Conservation (phyloP, 2,329 filamentous ascomycete species). For the Trichoderma koningii region DNA sequence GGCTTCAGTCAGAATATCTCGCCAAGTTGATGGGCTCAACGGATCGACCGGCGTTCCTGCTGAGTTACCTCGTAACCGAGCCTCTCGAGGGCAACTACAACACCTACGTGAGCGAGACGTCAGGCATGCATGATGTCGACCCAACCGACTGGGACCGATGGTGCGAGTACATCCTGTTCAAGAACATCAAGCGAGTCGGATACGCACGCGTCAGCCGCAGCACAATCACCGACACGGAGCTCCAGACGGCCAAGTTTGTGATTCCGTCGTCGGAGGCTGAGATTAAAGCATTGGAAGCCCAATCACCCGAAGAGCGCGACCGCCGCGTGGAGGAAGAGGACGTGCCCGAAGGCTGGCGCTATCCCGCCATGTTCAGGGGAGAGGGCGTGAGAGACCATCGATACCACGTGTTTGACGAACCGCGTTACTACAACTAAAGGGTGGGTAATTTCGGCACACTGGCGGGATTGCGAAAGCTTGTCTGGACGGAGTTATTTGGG, state of each 20-base stretch:
- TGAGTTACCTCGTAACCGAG: slow-evolving; percentile 90
- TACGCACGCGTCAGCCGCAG: slow-evolving; percentile 87
- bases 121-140: slow-evolving; percentile 95
- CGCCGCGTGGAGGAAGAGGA: slow-evolving; percentile 66
- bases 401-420: slow-evolving; percentile 96
- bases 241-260: slow-evolving; percentile 95
- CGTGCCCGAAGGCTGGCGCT: slow-evolving; percentile 75
- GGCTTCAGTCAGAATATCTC: slow-evolving; percentile 83
- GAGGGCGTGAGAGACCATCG: slow-evolving; percentile 83
- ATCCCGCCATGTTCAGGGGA: slow-evolving; percentile 82
- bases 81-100: slow-evolving; percentile 95
- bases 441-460: slow-evolving; percentile 29
- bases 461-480: slow-evolving; percentile 22
- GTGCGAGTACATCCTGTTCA: slow-evolving; percentile 99
- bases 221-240: slow-evolving; percentile 94
- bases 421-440: slow-evolving; percentile 63
- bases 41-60: slow-evolving; percentile 76
- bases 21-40: slow-evolving; percentile 84
- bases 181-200: slow-evolving; percentile 78
- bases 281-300: slow-evolving; percentile 45
- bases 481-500: slow-evolving; percentile 24
- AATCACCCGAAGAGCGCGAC: slow-evolving; percentile 57
- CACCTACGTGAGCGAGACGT: slow-evolving; percentile 82
- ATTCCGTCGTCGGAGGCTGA: slow-evolving; percentile 68
- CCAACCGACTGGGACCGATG: slow-evolving; percentile 91